These are phyloP conservation scores for Xylaria sp. DNA, from an alignment of 2,329 filamentous ascomycete species.

Conservation along the genomic window DNA sequence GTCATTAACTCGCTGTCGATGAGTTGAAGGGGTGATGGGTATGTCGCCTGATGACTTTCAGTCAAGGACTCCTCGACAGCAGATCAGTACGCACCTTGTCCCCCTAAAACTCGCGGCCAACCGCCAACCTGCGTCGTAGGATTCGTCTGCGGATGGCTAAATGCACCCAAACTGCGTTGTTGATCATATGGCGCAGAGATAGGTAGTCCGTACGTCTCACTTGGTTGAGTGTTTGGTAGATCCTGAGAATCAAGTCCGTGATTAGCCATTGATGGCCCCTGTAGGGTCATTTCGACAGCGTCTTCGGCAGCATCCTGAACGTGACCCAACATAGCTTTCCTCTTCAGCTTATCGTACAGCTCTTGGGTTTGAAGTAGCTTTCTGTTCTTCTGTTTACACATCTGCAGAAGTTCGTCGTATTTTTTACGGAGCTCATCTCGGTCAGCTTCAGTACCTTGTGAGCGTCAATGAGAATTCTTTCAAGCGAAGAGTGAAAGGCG, in stretches of 20 bases:
- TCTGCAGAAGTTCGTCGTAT: slow-evolving; percentile 63
- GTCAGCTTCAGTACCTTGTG: slow-evolving; percentile 51
- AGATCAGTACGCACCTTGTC: slow-evolving; percentile 10
- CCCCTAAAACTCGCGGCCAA: slow-evolving; percentile 16
- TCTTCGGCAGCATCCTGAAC: slow-evolving; percentile 51
- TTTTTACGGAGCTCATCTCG: slow-evolving; percentile 61
- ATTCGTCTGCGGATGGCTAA: slow-evolving; percentile 9
- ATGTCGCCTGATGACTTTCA: slow-evolving; percentile 24
- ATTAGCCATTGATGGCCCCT: slow-evolving; percentile 25
- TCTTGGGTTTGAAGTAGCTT: slow-evolving; percentile 65
- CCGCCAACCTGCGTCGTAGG: slow-evolving; percentile 5
- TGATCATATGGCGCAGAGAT: slow-evolving; percentile 8
- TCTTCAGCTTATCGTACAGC: slow-evolving; percentile 56
- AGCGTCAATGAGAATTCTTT: slow-evolving; percentile 5
- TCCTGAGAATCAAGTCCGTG: slow-evolving; percentile 11
- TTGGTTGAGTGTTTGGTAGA: slow-evolving; percentile 8
- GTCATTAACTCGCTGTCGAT: slow-evolving; percentile 31
- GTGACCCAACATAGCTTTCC: slow-evolving; percentile 49
- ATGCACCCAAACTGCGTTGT: slow-evolving; percentile 2
- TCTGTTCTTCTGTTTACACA: slow-evolving; percentile 64
- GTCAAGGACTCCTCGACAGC: background rate
- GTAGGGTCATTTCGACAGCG: slow-evolving; percentile 39
- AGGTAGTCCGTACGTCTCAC: slow-evolving; percentile 11
- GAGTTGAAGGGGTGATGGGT: slow-evolving; percentile 33
- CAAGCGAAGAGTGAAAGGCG: background rate